Base-by-base conservation (phyloP, 2,329 filamentous ascomycete genomes). In the Rutstroemia sp. region DNA sequence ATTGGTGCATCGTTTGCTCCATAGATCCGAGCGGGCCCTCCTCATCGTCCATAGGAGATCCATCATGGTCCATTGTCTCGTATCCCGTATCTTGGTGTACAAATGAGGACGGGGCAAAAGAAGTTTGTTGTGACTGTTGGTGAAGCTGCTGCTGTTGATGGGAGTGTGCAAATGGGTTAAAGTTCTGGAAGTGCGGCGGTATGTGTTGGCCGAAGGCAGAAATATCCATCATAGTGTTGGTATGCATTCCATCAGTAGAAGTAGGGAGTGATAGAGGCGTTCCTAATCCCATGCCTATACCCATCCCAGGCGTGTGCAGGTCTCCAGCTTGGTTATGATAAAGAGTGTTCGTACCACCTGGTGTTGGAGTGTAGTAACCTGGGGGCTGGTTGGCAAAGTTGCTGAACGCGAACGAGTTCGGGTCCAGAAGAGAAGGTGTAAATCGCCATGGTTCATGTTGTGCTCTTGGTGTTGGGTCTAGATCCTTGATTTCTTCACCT, bases 331-430 rank as follows among this genome's bases (percentile, higher is more conserved):
- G 89, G 51, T 80, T 83, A 69, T 95, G 89, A 68, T 91, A 95
- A 62, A 92, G 73, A 17, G 88, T 87, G 68, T 87, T 89, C 61
- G 84, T 87, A 47, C 87, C 88, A 61, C 88, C 89, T 2, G 90
- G 88, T 1, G 89, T 95, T 2, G 92, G 89, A 7, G 90, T 92
- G 72, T 95, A 96, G 72, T 94, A 94, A 14, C 86, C 88, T 16
- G 88, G 82, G 47, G 87, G 82, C 61, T 92, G 88, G 71, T 88
- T 89, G 61, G 87, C 84, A 67, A 95, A 92, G 56, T 80, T 79
- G 58, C 83, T 79, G 72, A 96, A 96, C 23, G 84, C 82, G 70
- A 89, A 89, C 30, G 89, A 88, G 70, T 87, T 90, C 17, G 90
- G 84, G 68, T 97, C 92, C 68, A 97, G 80, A 57, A 95, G 77